These are phyloP conservation scores for Clarkia xantiana DNA, from an alignment of 345 rosid genomes.

Conservation along the genomic window DNA sequence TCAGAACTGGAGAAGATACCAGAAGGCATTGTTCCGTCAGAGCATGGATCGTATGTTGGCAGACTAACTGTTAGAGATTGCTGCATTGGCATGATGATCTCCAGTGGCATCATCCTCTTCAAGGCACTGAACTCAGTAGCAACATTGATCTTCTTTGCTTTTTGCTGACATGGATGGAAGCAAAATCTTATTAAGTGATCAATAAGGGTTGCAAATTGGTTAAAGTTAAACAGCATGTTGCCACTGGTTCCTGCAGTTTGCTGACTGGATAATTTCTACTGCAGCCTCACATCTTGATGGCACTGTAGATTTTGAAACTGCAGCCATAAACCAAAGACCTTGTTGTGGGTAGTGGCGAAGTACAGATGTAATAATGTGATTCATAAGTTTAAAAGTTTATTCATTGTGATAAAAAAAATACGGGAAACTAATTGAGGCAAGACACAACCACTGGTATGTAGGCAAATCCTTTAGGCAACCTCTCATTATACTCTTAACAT, in stretches of 20 bases:
- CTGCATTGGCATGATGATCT: conserved; percentile 82
- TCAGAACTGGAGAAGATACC: conserved; percentile 62
- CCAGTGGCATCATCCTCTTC: conserved; percentile 95
- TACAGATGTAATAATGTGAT: conserved; percentile 67
- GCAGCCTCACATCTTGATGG: conserved; percentile 94
- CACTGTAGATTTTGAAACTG: conserved; percentile 87
- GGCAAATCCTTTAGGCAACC: conserved; percentile 98
- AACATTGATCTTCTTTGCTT: conserved; percentile 62
- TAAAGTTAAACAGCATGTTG: conserved; percentile 52
- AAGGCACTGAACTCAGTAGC: conserved; percentile 91
- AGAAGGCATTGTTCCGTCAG: conserved; percentile 32
- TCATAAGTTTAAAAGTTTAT: conserved; percentile 64
- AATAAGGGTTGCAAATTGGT: conserved; percentile 75
- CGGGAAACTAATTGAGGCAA: conserved; percentile 95
- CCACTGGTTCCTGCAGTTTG: conserved; percentile 59
- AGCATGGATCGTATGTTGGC: conserved; percentile 42
- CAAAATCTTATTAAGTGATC: conserved; percentile 87
- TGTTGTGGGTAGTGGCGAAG: conserved; percentile 87
- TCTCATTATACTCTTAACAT: conserved; percentile 75
- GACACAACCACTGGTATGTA: conserved; percentile 81
- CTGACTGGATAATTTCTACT: conserved; percentile 83
- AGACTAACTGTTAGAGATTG: conserved; percentile 83
- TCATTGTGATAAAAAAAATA: conserved; percentile 92
- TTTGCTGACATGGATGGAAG: conserved; percentile 79
- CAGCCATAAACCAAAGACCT: conserved; percentile 92